Conservation (phyloP, 2,329 filamentous ascomycete species). For the Cadophora sp. region DNA sequence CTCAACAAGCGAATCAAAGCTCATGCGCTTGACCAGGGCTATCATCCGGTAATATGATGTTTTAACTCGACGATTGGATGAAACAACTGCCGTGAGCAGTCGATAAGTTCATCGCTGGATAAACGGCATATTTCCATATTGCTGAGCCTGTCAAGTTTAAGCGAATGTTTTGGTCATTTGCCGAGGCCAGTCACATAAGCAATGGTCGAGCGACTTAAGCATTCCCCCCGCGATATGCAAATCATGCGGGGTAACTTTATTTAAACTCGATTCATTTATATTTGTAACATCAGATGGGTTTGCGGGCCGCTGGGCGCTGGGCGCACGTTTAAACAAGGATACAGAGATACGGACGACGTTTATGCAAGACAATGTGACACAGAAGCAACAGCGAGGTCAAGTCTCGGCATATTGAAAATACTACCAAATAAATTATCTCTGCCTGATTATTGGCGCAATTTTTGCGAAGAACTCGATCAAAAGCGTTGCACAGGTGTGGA, state of each 20-base stretch:
- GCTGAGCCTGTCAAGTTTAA: background rate
- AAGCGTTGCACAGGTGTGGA: too few relatives aligned
- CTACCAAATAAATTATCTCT: too few relatives aligned
- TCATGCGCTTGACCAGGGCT: conserved; percentile 10
- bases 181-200: conserved; percentile 1
- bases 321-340: background rate
- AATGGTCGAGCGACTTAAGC: background rate
- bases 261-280: conserved; percentile 12
- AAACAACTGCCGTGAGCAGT: conserved; percentile 16
- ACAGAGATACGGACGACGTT: too few relatives aligned
- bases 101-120: background rate
- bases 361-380: background rate
- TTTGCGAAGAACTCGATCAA: background rate
- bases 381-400: background rate
- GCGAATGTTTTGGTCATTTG: conserved; percentile 14
- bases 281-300: conserved; percentile 3
- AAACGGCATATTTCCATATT: conserved; percentile 12
- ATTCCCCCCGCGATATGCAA: background rate
- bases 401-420: too few relatives aligned
- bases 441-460: too few relatives aligned
- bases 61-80: conserved; percentile 22
- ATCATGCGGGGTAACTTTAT: conserved; percentile 10
- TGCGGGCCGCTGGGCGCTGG: conserved; percentile 9
- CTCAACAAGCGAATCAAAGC: conserved; percentile 21
- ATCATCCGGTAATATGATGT: conserved; percentile 25